Evolutionary conservation across 208 protist species (phyloP).

Genomic region (Zelonia costaricensis): DNA sequence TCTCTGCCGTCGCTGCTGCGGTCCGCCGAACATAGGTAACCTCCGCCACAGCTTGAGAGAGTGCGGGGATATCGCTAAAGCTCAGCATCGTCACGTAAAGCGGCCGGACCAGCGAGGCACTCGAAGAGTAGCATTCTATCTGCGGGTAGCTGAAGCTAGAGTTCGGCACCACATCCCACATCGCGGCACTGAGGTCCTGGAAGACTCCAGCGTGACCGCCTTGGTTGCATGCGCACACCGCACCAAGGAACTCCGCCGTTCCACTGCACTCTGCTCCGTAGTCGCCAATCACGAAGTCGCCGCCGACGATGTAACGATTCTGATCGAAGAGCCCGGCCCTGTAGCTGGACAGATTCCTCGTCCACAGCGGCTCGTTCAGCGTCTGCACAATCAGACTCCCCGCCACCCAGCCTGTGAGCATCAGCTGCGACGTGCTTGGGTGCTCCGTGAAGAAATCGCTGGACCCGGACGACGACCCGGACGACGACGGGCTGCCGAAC

Average conservation of each 20-base stretch:
- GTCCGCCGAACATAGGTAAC: not conserved
- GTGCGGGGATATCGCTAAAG: not conserved
- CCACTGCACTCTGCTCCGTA: conserved; percentile 41
- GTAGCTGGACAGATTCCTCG: conserved; percentile 18
- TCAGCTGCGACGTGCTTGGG: conserved; percentile 22
- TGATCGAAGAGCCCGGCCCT: conserved; percentile 35
- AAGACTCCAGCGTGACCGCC: conserved; percentile 6
- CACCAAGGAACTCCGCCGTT: conserved; percentile 18
- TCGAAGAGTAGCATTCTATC: conserved; percentile 2
- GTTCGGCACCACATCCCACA: not conserved
- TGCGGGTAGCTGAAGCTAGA: conserved; percentile 6
- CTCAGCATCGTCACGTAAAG: conserved; percentile 4
- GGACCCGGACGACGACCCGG: not conserved
- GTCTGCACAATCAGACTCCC: conserved; percentile 29
- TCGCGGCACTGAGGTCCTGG: not conserved
- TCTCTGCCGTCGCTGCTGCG: not conserved
- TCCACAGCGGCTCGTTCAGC: conserved; percentile 14
- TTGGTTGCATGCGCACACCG: conserved; percentile 45
- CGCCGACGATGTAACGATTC: conserved; percentile 57
- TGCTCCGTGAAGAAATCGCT: conserved; percentile 17
- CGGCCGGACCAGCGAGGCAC: not conserved
- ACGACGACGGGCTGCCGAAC: not conserved
- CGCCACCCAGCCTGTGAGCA: conserved; percentile 45
- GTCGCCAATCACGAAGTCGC: conserved; percentile 56
- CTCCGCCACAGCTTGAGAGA: not conserved